Conservation (phyloP, 1,284 basidiomycete genomes). For the Papiliotrema terrestris region DNA sequence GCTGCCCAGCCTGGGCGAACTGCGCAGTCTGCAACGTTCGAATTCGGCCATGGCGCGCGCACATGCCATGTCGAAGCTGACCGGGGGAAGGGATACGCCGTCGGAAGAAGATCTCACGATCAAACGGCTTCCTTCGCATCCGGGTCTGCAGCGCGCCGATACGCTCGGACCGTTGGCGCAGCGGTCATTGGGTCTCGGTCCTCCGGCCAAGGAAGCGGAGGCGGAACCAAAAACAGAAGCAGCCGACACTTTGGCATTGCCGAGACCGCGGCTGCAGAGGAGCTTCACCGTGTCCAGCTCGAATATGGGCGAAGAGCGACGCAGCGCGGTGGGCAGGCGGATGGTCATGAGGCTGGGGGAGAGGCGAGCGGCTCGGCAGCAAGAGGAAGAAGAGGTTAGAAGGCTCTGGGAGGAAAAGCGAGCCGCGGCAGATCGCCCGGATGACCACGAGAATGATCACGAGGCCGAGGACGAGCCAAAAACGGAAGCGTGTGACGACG, state of each 20-base stretch:
- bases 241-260: conserved; percentile 9
- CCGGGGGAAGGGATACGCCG: conserved; percentile 34
- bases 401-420: conserved; percentile 38
- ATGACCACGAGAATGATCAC: conserved; percentile 4
- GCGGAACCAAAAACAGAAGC: neutral
- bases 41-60: conserved; percentile 47
- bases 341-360: conserved; percentile 48
- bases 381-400: conserved; percentile 39
- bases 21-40: conserved; percentile 43
- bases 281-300: conserved; percentile 46
- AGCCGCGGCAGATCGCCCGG: conserved; percentile 11
- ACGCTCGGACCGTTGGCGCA: conserved; percentile 26
- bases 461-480: conserved; percentile 2
- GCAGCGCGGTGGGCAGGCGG: conserved; percentile 47
- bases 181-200: conserved; percentile 19
- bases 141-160: conserved; percentile 30
- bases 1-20: conserved; percentile 41
- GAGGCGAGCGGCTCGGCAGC: conserved; percentile 34
- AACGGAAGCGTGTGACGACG: too few relatives aligned
- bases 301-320: conserved; percentile 47
- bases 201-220: neutral
- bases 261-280: conserved; percentile 42
- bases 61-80: conserved; percentile 46
- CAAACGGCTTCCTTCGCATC: conserved; percentile 9
- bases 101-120: conserved; percentile 22